Base-by-base conservation (phyloP, 2,329 filamentous ascomycete genomes). In the Eurotiales sp. region DNA sequence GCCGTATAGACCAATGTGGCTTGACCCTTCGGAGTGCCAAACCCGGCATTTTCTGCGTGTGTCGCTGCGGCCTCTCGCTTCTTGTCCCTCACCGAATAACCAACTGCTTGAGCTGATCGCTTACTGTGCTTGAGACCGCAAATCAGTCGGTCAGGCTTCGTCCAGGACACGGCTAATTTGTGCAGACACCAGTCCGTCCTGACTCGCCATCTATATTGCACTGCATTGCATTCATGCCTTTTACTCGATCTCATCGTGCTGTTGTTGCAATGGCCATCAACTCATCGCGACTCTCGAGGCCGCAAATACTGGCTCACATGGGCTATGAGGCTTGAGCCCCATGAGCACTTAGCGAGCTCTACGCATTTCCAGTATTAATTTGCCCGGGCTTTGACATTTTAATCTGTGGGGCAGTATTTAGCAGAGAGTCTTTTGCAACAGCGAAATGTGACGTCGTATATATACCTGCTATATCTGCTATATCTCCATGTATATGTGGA, bases 1-100 rank as follows among this genome's bases (percentile, higher is more conserved):
- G 17, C 39, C 58, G 61, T n/a, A n/a, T 58, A 56, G 61, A 29
- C n/a, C 15, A 14, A 25, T 41, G 22, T 25, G 22, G 32, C 22
- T 32, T 47, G 42, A 3, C 25, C 11, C 6, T 11, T 15, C 32
- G 32, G 32, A 36, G 3, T 17, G 39, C 27, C 46, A 30, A 22
- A 41, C 30, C 25, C 40, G 19, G 46, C 8, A 37, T 30, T 29
- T 15, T 47, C 45, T 17, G 23, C 25, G 19, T 40, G 34, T 19
- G 7, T 15, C 7, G n/a, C 32, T 37, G 15, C 10, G 34, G 34
- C 34, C 14, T 34, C 25, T 32, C 29, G 6, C 29, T 14, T 32
- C 29, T n/a, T n/a, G n/a, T n/a, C n/a, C n/a, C n/a, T n/a, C n/a
- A n/a, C n/a, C n/a, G n/a, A n/a, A n/a, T n/a, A n/a, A n/a, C n/a